Percentiles rank a stretch among this genome's conserved stretches.
phyloP scores from a whole-genome alignment of 2,329 filamentous ascomycete species.

The Blastomyces gilchristii region DNA sequence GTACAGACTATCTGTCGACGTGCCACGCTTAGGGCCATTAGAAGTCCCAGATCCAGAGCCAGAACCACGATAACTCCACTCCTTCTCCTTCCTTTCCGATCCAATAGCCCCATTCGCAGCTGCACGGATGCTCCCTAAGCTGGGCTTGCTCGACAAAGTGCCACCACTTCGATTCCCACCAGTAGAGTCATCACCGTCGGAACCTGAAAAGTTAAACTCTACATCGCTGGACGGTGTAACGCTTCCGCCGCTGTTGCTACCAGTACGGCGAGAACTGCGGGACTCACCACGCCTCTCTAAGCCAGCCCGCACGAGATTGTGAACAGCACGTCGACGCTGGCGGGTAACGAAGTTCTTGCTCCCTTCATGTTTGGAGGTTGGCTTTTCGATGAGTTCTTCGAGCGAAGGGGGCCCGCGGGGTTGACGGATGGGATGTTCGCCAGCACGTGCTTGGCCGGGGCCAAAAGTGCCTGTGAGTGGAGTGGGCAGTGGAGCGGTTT shows the following conservation, averaged over 20 bases:
- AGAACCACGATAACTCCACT: slow-evolving; percentile 31
- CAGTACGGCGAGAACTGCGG: slow-evolving; percentile 55
- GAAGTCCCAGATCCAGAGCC: background rate
- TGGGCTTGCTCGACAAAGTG: slow-evolving; percentile 67
- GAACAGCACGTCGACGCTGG: slow-evolving; percentile 80
- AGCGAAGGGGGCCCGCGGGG: slow-evolving; percentile 84
- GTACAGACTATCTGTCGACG: slow-evolving; percentile 42
- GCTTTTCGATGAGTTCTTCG: slow-evolving; percentile 81
- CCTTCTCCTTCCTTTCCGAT: slow-evolving; percentile 70
- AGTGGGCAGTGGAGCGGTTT: slow-evolving; percentile 72
- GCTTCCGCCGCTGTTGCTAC: slow-evolving; percentile 50
- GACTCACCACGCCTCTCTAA: slow-evolving; percentile 68
- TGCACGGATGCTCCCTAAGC: slow-evolving; percentile 63
- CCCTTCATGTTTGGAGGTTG: slow-evolving; percentile 84
- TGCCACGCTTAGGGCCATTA: background rate
- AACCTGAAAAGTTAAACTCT: slow-evolving; percentile 51
- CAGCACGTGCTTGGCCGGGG: slow-evolving; percentile 82
- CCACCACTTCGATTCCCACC: slow-evolving; percentile 3
- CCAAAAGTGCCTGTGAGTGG: slow-evolving; percentile 79
- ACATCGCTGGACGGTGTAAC: slow-evolving; percentile 85
- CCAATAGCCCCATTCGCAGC: slow-evolving; percentile 77
- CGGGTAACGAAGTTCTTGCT: slow-evolving; percentile 95
- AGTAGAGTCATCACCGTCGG: slow-evolving; percentile 52
- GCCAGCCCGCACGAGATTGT: slow-evolving; percentile 83
- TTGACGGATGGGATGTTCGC: slow-evolving; percentile 88